Percentiles rank a stretch among this genome's conserved stretches.
phyloP scores from a whole-genome alignment of 805 yeast species.

The Hanseniaspora lindneri region DNA sequence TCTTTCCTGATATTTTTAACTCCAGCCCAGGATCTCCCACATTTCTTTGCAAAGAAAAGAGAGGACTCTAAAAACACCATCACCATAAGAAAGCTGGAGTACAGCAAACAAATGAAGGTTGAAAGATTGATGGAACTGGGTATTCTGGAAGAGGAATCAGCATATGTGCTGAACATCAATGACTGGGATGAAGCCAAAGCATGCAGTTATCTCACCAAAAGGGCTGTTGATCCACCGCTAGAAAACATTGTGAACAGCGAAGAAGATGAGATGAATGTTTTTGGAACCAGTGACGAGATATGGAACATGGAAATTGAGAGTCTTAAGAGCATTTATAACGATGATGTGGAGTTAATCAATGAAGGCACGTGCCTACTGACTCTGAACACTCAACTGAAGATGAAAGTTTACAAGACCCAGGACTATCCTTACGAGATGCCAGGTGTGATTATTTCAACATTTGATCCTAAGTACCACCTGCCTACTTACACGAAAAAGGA shows the following conservation, averaged over 20 bases:
- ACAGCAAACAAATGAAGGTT: slow-evolving; percentile 43
- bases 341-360: slow-evolving; percentile 32
- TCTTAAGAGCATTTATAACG: slow-evolving; percentile 44
- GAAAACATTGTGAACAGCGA: slow-evolving; percentile 19
- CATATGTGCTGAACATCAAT: slow-evolving; percentile 35
- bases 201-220: slow-evolving; percentile 39
- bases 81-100: slow-evolving; percentile 31
- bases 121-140: slow-evolving; percentile 57
- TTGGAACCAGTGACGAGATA: slow-evolving; percentile 27
- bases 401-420: slow-evolving; percentile 36
- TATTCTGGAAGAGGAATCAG: slow-evolving; percentile 51
- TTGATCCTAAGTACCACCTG: slow-evolving; percentile 36
- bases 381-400: slow-evolving; percentile 25
- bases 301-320: slow-evolving; percentile 75
- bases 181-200: slow-evolving; percentile 40
- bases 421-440: slow-evolving; percentile 58
- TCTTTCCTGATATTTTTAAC: slow-evolving; percentile 61
- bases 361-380: slow-evolving; percentile 24
- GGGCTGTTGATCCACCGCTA: slow-evolving; percentile 15
- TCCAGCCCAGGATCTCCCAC: slow-evolving; percentile 89
- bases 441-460: slow-evolving; percentile 48
- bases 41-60: slow-evolving; percentile 43
- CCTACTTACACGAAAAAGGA: slow-evolving; percentile 61
- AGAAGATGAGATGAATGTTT: slow-evolving; percentile 15
- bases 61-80: slow-evolving; percentile 48